These are phyloP conservation scores for Globisporangium alternatum DNA, from an alignment of 352 stramenopile genomes.

Conservation along the genomic window DNA sequence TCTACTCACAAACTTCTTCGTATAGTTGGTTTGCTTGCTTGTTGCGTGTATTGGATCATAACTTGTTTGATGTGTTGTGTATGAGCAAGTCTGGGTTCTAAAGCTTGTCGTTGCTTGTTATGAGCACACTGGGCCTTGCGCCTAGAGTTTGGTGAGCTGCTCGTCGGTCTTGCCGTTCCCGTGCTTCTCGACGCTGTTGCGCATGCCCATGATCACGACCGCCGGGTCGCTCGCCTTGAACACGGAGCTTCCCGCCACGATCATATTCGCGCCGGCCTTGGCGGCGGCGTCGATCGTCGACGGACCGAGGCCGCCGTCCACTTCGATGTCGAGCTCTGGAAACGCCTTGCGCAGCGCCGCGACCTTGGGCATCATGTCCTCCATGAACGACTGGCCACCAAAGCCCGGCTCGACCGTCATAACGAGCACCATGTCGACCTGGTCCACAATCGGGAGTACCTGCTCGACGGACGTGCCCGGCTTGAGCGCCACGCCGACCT, in stretches of 20 bases:
- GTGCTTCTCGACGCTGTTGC: slow-evolving; percentile 75
- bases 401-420: slow-evolving; percentile 99
- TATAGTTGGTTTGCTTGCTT: not conserved
- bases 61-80: not conserved
- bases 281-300: slow-evolving; percentile 93
- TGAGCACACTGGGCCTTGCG: not conserved
- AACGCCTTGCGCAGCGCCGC: slow-evolving; percentile 85
- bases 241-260: slow-evolving; percentile 95
- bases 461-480: slow-evolving; percentile 90
- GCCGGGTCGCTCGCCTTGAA: slow-evolving; percentile 83
- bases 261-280: slow-evolving; percentile 95
- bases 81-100: not conserved
- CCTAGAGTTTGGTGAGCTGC: slow-evolving; percentile 54
- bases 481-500: slow-evolving; percentile 95
- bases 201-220: slow-evolving; percentile 74
- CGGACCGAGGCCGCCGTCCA: slow-evolving; percentile 94
- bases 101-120: not conserved
- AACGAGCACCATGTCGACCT: slow-evolving; percentile 95
- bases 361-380: slow-evolving; percentile 95
- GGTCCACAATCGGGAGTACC: slow-evolving; percentile 79
- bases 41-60: slow-evolving; percentile 8
- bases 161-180: slow-evolving; percentile 75
- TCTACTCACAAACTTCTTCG: not conserved
- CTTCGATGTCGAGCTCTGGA: slow-evolving; percentile 96
- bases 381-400: slow-evolving; percentile 96